Base-by-base conservation (phyloP, 1,284 basidiomycete genomes). In the Heterobasidion annosum region DNA sequence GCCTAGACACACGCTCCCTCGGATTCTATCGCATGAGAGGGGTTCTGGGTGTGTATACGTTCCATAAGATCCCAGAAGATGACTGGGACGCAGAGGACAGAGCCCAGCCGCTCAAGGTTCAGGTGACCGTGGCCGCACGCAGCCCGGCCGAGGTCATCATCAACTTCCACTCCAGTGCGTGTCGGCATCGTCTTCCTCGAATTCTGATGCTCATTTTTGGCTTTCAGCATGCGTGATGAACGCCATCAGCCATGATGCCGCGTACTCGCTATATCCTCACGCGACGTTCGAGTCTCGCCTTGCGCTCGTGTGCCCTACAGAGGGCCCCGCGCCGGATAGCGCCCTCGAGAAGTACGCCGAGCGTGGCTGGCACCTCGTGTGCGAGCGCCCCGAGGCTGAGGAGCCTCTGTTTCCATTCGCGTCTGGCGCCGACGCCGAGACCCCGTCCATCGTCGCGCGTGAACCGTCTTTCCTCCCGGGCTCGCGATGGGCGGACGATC, bases 81-180 rank as follows among this genome's bases (percentile, higher is more conserved):
- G 60, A 6, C 12, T 15, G 15, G 15, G 47, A 15, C 8, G 12
- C n/a, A 10, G 45, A 13, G 18, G 16, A n/a, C 10, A 9, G 18
- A 2, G 45, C n/a, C 16, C 45, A 47, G 25, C 48, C 48, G 12
- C 55, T 63, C 42, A 70, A 61, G 40, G 54, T 75, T 0, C 74
- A 77, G 56, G 50, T 77, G 40, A 67, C 76, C 8, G 64, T 64
- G 1, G 57, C 64, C 0, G 0, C 35, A 0, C 46, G 53, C 6
- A 63, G 61, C 9, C 67, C 72, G 0, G 8, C 77, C 2, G 64
- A 70, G 15, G 58, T 60, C 35, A 68, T 78, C 19, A 55, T 77
- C 4, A 60, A 60, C 6, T 77, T 74, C 52, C 77, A 79, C 57
- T 75, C 71, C 0, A 75, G 76, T 78, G 54, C 37, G 74, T 63